Evolutionary conservation across 768 basidiomycete genomes (phyloP).

Genomic region (Paxillus involutus): DNA sequence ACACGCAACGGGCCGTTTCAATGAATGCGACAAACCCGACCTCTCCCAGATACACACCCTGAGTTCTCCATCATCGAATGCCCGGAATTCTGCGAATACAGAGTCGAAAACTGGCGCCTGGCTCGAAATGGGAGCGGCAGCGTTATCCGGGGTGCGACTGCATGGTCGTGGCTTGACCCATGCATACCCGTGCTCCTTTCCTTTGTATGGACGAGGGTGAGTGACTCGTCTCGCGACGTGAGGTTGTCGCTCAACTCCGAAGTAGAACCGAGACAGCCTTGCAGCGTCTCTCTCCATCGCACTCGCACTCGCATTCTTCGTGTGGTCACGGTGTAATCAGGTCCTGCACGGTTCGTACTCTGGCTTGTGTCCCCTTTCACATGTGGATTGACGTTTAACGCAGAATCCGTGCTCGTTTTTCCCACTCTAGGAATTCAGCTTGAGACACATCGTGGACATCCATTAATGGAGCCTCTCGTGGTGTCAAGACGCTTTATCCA

Average conservation of each 20-base stretch:
- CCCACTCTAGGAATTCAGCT: slow-evolving; percentile 73
- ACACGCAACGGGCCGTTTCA: neutral
- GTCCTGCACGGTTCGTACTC: slow-evolving; percentile 46
- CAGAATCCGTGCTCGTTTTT: slow-evolving; percentile 71
- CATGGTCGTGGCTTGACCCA: slow-evolving; percentile 40
- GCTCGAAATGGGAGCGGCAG: slow-evolving; percentile 41
- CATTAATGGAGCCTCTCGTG: slow-evolving; percentile 29
- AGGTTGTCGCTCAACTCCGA: neutral
- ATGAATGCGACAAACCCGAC: slow-evolving; percentile 39
- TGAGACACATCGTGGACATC: slow-evolving; percentile 65
- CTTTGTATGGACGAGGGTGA: slow-evolving; percentile 34
- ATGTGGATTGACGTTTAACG: neutral
- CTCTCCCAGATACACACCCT: slow-evolving; percentile 43
- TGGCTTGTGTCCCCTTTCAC: neutral
- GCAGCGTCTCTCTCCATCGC: slow-evolving; percentile 8
- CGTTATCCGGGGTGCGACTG: slow-evolving; percentile 29
- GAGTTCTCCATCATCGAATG: slow-evolving; percentile 50
- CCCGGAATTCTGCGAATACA: slow-evolving; percentile 56
- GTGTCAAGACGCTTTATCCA: slow-evolving; percentile 60
- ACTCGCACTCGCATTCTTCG: slow-evolving; percentile 18
- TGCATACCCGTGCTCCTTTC: slow-evolving; percentile 30
- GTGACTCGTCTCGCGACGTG: neutral
- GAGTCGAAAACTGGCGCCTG: slow-evolving; percentile 53
- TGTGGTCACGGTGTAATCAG: slow-evolving; percentile 41
- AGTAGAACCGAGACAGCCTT: slow-evolving; percentile 17